A percentile compares a stretch with the other conserved stretches of the same genome.
Evolutionary conservation across 2,329 filamentous ascomycete genomes (phyloP).

Genomic region (Colletotrichum orbiculare): DNA sequence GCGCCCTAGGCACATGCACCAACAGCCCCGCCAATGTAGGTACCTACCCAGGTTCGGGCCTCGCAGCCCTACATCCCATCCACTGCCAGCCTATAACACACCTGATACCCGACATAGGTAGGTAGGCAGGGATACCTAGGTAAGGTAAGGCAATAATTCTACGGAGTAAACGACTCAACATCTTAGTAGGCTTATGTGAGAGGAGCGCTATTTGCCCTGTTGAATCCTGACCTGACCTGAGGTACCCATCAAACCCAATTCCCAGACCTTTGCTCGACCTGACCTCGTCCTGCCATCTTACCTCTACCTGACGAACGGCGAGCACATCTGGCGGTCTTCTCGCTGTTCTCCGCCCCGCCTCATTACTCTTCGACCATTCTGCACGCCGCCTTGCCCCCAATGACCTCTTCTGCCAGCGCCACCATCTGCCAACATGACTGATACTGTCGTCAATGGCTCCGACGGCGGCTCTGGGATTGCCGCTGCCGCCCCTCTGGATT

Average conservation of each 20-base stretch:
- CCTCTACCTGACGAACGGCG: constrained; percentile 2
- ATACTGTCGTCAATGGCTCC: constrained; percentile 54
- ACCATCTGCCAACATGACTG: constrained; percentile 58
- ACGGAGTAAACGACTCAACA: background rate
- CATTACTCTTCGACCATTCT: constrained; percentile 22
- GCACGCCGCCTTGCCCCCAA: constrained; percentile 33
- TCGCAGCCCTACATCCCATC: no score
- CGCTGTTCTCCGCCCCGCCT: background rate
- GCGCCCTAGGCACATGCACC: no score
- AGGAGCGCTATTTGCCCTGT: background rate
- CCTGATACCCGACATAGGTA: background rate
- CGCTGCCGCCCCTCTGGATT: constrained; percentile 55
- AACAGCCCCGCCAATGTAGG: no score
- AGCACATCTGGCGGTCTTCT: background rate
- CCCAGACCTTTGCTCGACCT: background rate
- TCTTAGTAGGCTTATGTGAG: background rate
- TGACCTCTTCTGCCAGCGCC: constrained; percentile 30
- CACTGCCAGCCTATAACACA: no score
- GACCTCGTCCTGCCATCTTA: background rate
- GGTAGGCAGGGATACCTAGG: background rate
- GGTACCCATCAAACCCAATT: background rate
- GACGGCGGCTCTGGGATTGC: constrained; percentile 41
- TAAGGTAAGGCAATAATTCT: background rate
- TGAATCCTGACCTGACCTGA: background rate
- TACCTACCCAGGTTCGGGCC: no score